Evolutionary conservation across 352 stramenopile species (phyloP), one percentile per base, ranked within the genome.

Genomic region (Pythium insidiosum): DNA sequence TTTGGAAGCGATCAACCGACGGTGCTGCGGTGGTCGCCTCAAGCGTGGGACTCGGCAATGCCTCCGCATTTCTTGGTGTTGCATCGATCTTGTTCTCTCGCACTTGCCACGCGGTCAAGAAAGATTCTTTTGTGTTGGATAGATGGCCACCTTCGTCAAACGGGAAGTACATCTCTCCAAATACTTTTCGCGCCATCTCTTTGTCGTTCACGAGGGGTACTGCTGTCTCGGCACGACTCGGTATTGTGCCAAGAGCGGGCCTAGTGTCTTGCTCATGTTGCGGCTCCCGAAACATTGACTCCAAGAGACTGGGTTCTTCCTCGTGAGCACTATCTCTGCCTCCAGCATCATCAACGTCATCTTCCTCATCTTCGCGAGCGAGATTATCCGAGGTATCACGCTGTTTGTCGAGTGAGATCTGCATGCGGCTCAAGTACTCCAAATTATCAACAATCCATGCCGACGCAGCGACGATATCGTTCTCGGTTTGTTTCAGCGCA

Each of bases 401-500:
- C 38, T 85, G 63, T 41, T 88, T 88, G 34, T 92, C 84, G 7
- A 85, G 49, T n/a, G 65, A 68, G 3, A 68, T 75, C 43, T 91
- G 79, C 7, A 93, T 25, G 19, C 87, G 72, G 31, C 77, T 95
- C 22, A 97, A 61, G 45, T 95, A 94, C 38, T 97, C 88, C 2
- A 97, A 52, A 44, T 97, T 95, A 41, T 97, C 88, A 1, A 97
- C 88, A 39, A 97, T 96, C 88, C 88, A 97, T 3, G 87, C 83
- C 0, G 83, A 96, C 0, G 88, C 88, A 34, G 66, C 65, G 1
- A 96, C 74, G 29, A 97, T 91, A 38, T 97, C 84, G 43, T 95
- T 95, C 38, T 86, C 74, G 0, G 86, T 96, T 37, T 97, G 81
- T 19, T 95, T 93, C 22, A 97, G 50, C 1, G 88, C 88, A 31